phyloP scores from a whole-genome alignment of 768 basidiomycete species.

The Auriculariales sp. region DNA sequence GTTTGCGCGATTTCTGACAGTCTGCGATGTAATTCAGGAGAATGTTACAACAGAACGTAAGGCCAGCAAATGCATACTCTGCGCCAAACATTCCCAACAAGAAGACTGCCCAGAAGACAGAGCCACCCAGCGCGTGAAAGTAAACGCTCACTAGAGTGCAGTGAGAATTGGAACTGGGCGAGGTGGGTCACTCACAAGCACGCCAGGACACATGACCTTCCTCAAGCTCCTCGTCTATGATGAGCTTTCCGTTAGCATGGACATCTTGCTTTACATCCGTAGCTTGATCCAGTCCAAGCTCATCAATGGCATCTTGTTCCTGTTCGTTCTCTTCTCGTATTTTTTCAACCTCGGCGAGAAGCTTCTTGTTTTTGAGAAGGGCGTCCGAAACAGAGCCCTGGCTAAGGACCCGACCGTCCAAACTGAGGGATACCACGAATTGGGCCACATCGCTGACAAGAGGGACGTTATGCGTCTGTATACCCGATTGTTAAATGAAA shows the following conservation, averaged over 20 bases:
- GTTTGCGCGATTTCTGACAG: neutral
- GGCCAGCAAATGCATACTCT: constrained; percentile 3
- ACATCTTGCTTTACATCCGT: constrained; percentile 14
- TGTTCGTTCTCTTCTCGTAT: constrained; percentile 15
- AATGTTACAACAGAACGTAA: constrained; percentile 2
- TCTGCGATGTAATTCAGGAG: constrained; percentile 2
- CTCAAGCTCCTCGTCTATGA: constrained; percentile 11
- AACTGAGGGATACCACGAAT: constrained; percentile 39
- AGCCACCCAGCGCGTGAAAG: constrained; percentile 15
- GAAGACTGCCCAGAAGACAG: constrained; percentile 8
- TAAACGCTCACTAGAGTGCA: constrained; percentile 19
- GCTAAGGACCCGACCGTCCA: constrained; percentile 35
- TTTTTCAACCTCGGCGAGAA: constrained; percentile 16
- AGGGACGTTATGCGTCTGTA: constrained; percentile 37
- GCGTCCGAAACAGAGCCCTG: constrained; percentile 33
- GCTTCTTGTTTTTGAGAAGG: constrained; percentile 25
- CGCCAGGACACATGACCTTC: constrained; percentile 10
- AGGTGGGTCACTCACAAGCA: constrained; percentile 4
- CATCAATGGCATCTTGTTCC: constrained; percentile 5
- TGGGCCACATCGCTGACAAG: constrained; percentile 38
- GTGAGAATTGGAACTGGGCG: neutral
- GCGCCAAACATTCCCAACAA: constrained; percentile 3
- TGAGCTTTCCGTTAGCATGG: constrained; percentile 11
- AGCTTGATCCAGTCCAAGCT: constrained; percentile 9
- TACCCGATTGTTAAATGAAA: neutral